Base-by-base conservation (phyloP, 257 asterid genomes). In the Primulina tabacum region DNA sequence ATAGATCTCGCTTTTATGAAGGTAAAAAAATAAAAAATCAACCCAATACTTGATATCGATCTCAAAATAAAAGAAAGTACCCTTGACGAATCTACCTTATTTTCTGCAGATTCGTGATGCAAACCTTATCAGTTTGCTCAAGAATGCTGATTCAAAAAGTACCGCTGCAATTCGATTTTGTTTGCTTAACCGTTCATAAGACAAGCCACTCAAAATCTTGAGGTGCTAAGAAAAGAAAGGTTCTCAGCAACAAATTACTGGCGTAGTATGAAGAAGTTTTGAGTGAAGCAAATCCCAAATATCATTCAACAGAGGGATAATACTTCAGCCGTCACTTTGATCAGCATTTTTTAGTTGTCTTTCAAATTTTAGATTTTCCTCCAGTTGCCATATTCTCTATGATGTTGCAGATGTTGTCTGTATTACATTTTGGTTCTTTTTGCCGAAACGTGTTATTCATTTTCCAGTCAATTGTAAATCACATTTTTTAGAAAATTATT, bases 1-100 rank as follows among this genome's bases (percentile, higher is more conserved):
- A 79, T 38, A 85, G 90, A 80, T 88, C 97, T 16, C 89, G 95
- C 6, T 90, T 92, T 69, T 68, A 80, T 53, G 73, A 77, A 84
- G 97, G 98, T 92, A 70, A 73, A 26, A 24, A 24, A 24, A 24
- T 24, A 58, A 30, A 4, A 33, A 8, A 32, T 33, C 21, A 35
- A 20, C 17, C 21, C 8, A 8, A 43, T 7, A 37, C 11, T 34
- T 63, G 47, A 12, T 9, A 8, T 26, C 20, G 33, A 8, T 1
- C 28, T 12, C 2, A 2, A 7, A 17, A n/a, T 32, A 33, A 53
- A 57, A 20, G 14, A 5, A 68, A 8, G 14, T 7, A 21, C 24
- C 47, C 2, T 62, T 7, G 37, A 7, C 38, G 56, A 67, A 57
- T 77, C 65, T 29, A n/a, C 8, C 37, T 5, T 32, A 34, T 47